Evolutionary conservation across 495 filamentous ascomycete species (phyloP), one percentile per base, ranked within the genome.

Genomic region (Lophium mytilinum): DNA sequence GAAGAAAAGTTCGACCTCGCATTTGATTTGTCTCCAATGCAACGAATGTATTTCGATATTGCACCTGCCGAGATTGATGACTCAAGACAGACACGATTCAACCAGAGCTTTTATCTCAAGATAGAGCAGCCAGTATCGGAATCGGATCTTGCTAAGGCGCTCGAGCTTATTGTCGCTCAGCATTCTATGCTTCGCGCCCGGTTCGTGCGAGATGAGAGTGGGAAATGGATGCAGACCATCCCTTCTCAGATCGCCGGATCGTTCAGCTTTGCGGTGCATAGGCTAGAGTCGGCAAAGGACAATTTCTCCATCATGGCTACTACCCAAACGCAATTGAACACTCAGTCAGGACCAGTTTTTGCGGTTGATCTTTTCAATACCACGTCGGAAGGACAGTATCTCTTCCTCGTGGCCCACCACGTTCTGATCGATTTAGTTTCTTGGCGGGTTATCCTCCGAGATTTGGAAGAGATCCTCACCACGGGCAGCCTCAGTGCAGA

Each of bases 31-130:
- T 61, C 58, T 15, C 62, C 62, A 9, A 50, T 65, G 24, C 62
- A 65, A 43, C 43, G 57, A 37, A 54, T 65, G 55, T 65, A 55
- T 48, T 61, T 65, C 34, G 55, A 56, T 19, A 56, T 60, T 33
- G 42, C 51, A 6, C 56, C 56, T 36, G 12, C 56, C 24, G 74
- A 83, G 42, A 51, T 52, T n/a, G 49, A 53, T 49, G 43, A 54
- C 30, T 41, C 48, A 30, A 34, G 53, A 6, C 56, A 60, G 21
- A 43, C 42, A 17, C 61, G 52, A 30, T 64, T 64, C 48, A 60
- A 64, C 33, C 61, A 64, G 33, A 60, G 57, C 36, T 64, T 64
- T 34, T 64, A 60, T 24, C 48, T 64, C 11, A 60, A 60, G 21
- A 40, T 57, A 19, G 55, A 55, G 41, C 52, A 40, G 30, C 52